Evolutionary conservation across 2,329 filamentous ascomycete species (phyloP), one percentile per base, ranked within the genome.

Genomic region (Cladosporium cucumerinum): DNA sequence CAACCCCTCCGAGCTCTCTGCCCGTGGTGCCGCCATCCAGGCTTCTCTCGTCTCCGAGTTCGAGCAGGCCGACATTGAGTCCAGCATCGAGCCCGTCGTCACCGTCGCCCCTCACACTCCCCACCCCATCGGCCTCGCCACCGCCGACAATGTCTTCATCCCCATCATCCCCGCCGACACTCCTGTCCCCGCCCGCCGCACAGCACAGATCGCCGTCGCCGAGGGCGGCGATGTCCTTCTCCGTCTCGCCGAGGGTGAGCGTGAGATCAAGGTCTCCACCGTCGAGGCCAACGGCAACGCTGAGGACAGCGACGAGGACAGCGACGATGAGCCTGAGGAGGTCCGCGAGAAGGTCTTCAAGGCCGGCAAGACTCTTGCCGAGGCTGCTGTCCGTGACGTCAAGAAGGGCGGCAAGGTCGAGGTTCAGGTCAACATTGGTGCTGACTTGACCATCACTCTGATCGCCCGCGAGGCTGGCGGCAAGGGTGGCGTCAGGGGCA

Each of bases 41-140:
- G 95, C 95, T 43, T 96, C 89, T 66, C 83, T 99, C 69, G 92
- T 99, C 78, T 89, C 93, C 78, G 94, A 97, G 79, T 99, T 96
- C 79, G 95, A 99, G 73, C 85, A 87, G 71, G 89, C 92, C 70
- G 94, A 98, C 76, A 96, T 99, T 72, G 91, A 96, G 77, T 93
- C 97, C 84, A 96, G 92, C 68, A 96, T 93, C 57, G 94, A 99
- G 83, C 89, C 95, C 61, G 92, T 93, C 76, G 93, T 99, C 69
- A 97, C 94, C 36, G 94, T 93, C 18, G 93, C 96, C 61, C 92
- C 93, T 72, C 95, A 99, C 82, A 88, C 96, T 68, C 84, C 87
- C 72, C 90, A 93, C 76, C 91, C 94, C 68, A 91, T 99, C 68
- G 95, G 95, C 77, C 90, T 98, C 61, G 85, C 96, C 68, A 86